phyloP scores from a whole-genome alignment of 345 rosid genomes.

The Ailanthus altissimus region DNA sequence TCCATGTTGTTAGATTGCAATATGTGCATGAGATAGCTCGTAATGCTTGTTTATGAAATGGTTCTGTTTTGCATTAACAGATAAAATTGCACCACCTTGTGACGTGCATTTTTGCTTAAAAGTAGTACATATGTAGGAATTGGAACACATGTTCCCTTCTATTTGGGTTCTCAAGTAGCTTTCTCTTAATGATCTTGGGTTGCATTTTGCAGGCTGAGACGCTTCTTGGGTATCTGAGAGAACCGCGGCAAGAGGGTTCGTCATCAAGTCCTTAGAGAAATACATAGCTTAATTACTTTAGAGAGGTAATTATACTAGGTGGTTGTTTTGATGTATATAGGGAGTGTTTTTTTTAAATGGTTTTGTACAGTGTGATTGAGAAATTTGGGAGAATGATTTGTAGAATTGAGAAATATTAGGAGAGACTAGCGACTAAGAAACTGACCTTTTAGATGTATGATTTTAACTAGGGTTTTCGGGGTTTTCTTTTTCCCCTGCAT shows the following conservation, averaged over 20 bases:
- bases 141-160: too few species aligned
- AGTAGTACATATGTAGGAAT: too few species aligned
- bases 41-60: neutral
- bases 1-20: neutral
- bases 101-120: neutral
- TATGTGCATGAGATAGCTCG: neutral
- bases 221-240: slow-evolving; percentile 73
- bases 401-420: slow-evolving; percentile 17
- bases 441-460: slow-evolving; percentile 46
- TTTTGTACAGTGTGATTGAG: slow-evolving; percentile 58
- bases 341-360: slow-evolving; percentile 37
- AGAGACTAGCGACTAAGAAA: slow-evolving; percentile 27
- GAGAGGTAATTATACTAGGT: slow-evolving; percentile 29
- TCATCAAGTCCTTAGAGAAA: slow-evolving; percentile 53
- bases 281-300: slow-evolving; percentile 7
- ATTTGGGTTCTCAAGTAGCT: neutral
- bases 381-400: slow-evolving; percentile 28
- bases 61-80: neutral
- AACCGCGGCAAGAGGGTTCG: slow-evolving; percentile 62
- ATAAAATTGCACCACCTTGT: neutral
- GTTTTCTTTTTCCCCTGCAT: slow-evolving; percentile 12
- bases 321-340: slow-evolving; percentile 46
- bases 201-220: slow-evolving; percentile 78
- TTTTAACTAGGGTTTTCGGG: slow-evolving; percentile 38
- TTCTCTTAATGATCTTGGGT: neutral